These are phyloP conservation scores for Gymnopilus dilepis DNA, from an alignment of 768 basidiomycete species.

Conservation along the genomic window DNA sequence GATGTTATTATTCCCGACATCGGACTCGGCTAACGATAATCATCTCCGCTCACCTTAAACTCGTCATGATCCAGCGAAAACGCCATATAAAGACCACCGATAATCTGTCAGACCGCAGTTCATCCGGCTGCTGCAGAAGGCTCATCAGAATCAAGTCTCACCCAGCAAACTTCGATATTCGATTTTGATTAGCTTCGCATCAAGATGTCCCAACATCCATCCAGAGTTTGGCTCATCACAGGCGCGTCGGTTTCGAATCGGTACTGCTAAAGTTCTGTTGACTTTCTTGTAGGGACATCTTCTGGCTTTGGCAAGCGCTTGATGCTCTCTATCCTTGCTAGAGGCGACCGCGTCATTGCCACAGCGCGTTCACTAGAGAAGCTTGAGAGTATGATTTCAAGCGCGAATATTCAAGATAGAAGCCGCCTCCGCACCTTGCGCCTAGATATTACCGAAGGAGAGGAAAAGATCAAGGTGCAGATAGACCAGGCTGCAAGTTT, in stretches of 20 bases:
- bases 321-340: constrained; percentile 46
- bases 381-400: constrained; percentile 32
- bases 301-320: constrained; percentile 65
- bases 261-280: not conserved
- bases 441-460: constrained; percentile 57
- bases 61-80: not conserved
- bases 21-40: not conserved
- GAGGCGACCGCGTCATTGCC: constrained; percentile 69
- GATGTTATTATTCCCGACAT: not conserved
- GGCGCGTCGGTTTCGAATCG: constrained; percentile 18
- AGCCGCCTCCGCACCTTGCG: constrained; percentile 48
- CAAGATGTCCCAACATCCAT: not conserved
- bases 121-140: not conserved
- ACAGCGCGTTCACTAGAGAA: constrained; percentile 52
- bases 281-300: constrained; percentile 49
- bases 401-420: constrained; percentile 26
- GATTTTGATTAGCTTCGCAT: too few species aligned
- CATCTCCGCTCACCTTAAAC: not conserved
- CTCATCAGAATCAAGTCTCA: not conserved
- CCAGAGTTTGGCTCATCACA: constrained; percentile 39
- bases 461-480: constrained; percentile 44
- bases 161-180: not conserved
- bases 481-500: constrained; percentile 46
- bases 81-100: not conserved
- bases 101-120: not conserved